Conservation (phyloP, 306 rosid genomes). For the Morella rubra region DNA sequence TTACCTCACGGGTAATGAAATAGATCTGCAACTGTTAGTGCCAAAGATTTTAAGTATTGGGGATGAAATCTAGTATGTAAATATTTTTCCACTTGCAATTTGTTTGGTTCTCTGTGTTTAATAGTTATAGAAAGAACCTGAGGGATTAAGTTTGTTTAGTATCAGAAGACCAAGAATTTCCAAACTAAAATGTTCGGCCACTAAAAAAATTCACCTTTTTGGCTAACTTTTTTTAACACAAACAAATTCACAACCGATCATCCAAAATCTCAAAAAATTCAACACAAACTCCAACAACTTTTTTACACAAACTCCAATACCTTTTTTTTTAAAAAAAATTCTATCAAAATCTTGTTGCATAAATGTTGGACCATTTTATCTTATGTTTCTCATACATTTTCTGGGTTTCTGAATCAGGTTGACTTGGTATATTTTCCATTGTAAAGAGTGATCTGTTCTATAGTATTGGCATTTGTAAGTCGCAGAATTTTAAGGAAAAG, state of each 20-base stretch:
- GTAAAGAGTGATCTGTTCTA: conserved; percentile 8
- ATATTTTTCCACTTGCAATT: too few relatives aligned
- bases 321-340: too few relatives aligned
- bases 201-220: too few relatives aligned
- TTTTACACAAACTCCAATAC: too few relatives aligned
- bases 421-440: not conserved
- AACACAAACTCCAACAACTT: too few relatives aligned
- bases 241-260: too few relatives aligned
- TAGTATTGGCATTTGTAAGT: conserved; percentile 17
- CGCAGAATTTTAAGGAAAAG: conserved; percentile 32
- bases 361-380: not conserved
- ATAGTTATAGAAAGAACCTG: not conserved
- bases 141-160: not conserved
- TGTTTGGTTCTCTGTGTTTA: too few relatives aligned
- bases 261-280: too few relatives aligned
- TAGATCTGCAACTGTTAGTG: not conserved
- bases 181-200: not conserved
- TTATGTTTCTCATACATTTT: not conserved
- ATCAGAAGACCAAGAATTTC: not conserved
- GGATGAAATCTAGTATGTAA: too few relatives aligned
- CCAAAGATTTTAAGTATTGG: too few relatives aligned
- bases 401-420: not conserved
- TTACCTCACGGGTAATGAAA: not conserved
- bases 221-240: too few relatives aligned
- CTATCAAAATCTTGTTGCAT: not conserved